These are phyloP conservation scores for Metschnikowia santaceciliae DNA, from an alignment of 805 yeast genomes.

Conservation along the genomic window DNA sequence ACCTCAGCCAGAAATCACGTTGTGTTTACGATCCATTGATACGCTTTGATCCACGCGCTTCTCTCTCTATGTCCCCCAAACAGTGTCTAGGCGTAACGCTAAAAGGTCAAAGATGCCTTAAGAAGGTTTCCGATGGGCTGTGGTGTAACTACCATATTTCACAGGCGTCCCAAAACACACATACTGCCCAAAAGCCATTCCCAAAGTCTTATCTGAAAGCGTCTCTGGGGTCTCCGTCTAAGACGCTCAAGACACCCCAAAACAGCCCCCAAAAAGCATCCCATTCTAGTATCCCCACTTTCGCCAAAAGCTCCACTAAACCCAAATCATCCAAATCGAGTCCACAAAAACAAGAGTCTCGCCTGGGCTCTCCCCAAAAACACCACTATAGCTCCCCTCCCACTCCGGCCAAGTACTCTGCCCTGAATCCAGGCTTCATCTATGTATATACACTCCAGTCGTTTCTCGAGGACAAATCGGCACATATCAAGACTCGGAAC, in stretches of 20 bases:
- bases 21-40: too few species aligned
- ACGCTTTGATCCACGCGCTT: background rate
- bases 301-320: too few species aligned
- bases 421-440: constrained; percentile 35
- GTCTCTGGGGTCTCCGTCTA: too few species aligned
- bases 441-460: constrained; percentile 48
- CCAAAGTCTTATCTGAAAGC: too few species aligned
- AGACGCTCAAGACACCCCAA: too few species aligned
- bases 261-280: too few species aligned
- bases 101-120: constrained; percentile 14
- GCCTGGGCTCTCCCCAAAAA: background rate
- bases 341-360: background rate
- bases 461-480: constrained; percentile 29
- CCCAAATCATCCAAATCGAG: background rate
- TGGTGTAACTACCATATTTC: constrained; percentile 14
- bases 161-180: too few species aligned
- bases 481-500: constrained; percentile 38
- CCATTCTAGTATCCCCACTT: too few species aligned
- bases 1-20: background rate
- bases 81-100: constrained; percentile 16
- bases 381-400: background rate
- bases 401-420: background rate
- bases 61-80: constrained; percentile 7
- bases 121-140: constrained; percentile 10
- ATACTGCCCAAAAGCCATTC: too few species aligned